Conservation (phyloP, 2,329 filamentous ascomycete genomes). For the Sporothrix globosa region DNA sequence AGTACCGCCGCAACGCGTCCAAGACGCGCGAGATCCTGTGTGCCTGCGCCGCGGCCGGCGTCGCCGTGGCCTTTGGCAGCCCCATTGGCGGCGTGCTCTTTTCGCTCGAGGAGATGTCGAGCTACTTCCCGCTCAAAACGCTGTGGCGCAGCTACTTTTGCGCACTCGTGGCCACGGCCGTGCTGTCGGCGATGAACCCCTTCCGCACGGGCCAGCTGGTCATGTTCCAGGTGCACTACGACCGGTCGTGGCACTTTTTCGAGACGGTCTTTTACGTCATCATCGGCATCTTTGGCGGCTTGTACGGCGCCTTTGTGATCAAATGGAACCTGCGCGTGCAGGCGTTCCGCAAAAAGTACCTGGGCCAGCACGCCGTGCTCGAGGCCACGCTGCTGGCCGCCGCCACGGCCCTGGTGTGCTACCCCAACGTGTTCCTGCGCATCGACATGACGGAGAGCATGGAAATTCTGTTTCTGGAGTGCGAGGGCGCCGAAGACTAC, state of each 20-base stretch:
- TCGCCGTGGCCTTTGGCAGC: slow-evolving; percentile 95
- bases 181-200: slow-evolving; percentile 93
- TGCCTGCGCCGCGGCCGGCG: slow-evolving; percentile 90
- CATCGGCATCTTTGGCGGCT: slow-evolving; percentile 87
- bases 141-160: slow-evolving; percentile 99
- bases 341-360: slow-evolving; percentile 90
- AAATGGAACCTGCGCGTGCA: slow-evolving; percentile 94
- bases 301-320: slow-evolving; percentile 96
- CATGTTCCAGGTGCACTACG: slow-evolving; percentile 98
- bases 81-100: slow-evolving; percentile 97
- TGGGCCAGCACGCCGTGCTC: slow-evolving; percentile 78
- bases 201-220: slow-evolving; percentile 96
- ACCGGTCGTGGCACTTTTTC: slow-evolving; percentile 97
- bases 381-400: slow-evolving; percentile 84
- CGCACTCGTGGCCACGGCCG: slow-evolving; percentile 89
- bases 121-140: slow-evolving; percentile 93
- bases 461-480: slow-evolving; percentile 96
- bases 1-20: slow-evolving; percentile 87
- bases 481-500: slow-evolving; percentile 85
- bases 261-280: slow-evolving; percentile 91
- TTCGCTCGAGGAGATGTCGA: slow-evolving; percentile 97
- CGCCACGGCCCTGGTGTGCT: slow-evolving; percentile 88
- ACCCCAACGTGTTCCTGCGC: slow-evolving; percentile 89
- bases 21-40: slow-evolving; percentile 95
- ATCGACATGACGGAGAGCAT: slow-evolving; percentile 99